Conservation (phyloP, 2,329 filamentous ascomycete genomes). For the Fusarium agapanthi region DNA sequence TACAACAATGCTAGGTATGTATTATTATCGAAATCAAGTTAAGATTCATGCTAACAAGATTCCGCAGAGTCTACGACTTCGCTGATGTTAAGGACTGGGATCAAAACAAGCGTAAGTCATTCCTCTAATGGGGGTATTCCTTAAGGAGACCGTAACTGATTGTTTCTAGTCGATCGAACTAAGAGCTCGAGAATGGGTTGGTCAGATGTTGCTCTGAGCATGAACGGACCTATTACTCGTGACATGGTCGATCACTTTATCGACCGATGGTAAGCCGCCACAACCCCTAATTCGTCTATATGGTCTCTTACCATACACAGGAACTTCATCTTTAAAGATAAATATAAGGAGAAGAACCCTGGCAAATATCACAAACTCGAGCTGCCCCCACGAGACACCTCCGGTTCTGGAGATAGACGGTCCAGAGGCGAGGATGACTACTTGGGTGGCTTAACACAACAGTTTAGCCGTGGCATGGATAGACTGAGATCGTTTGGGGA, state of each 20-base stretch:
- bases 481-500: constrained; percentile 50
- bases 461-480: constrained; percentile 52
- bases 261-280: constrained; percentile 72
- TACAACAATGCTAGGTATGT: constrained; percentile 79
- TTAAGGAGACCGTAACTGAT: not conserved
- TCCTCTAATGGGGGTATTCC: accelerated
- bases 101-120: constrained; percentile 73
- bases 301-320: constrained; percentile 41
- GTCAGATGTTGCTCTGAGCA: constrained; percentile 84
- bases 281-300: accelerated
- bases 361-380: constrained; percentile 57
- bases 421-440: constrained; percentile 43
- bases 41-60: not conserved
- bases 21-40: accelerated
- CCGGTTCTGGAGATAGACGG: constrained; percentile 29
- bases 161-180: constrained; percentile 71
- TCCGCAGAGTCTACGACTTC: constrained; percentile 75
- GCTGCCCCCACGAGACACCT: not conserved
- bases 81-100: constrained; percentile 80
- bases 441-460: constrained; percentile 56
- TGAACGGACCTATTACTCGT: constrained; percentile 77
- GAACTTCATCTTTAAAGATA: constrained; percentile 88
- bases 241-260: constrained; percentile 82
- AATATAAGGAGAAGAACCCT: constrained; percentile 69
- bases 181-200: constrained; percentile 89